Base-by-base conservation (phyloP, 2,329 filamentous ascomycete genomes). In the Fusarium irregulare region DNA sequence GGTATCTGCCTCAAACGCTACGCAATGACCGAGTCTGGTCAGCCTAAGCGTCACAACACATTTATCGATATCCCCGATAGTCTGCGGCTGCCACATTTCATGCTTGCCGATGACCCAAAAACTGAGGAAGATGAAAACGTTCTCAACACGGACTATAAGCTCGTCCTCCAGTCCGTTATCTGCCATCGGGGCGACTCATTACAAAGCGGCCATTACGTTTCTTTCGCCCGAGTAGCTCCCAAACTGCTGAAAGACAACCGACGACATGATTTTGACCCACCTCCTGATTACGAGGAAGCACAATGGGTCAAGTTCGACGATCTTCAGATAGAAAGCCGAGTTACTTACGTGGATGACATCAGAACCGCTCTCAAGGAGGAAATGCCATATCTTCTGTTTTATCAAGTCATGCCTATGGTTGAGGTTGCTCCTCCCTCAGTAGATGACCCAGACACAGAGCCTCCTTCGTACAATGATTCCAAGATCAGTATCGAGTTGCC, bases 241-340 rank as follows among this genome's bases (percentile, higher is more conserved):
- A 86, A 86, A 72, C 82, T 88, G 10, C 80, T 88, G n/a, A 88
- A 86, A 18, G 87, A 88, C 60, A 90, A 90, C 71, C 79, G 88
- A 71, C 81, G 83, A 49, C 83, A 85, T 76, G 85, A 83, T 74
- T 84, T 78, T 70, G 87, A 86, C 64, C 86, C 86, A 4, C 89
- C 89, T 10, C 89, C 89, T 14, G 86, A 89, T 59, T 92, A 93
- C 73, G 84, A 90, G 63, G 88, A 92, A 66, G 89, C 91, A 14
- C 88, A 90, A 68, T 99, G 96, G 96, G 89, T 97, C 78, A 91
- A 91, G 40, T 98, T 97, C 74, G 96, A 99, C 76, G 96, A 99
- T 77, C 83, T 98, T n/a, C 77, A 80, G 28, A 83, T 88, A 1
- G 83, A 87, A 37, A 86, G 90, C 59, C 88, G 95, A 27, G 91